Evolutionary conservation across 805 yeast species (phyloP), one percentile per base, ranked within the genome.

Genomic region (Wickerhamiella domercqiae): DNA sequence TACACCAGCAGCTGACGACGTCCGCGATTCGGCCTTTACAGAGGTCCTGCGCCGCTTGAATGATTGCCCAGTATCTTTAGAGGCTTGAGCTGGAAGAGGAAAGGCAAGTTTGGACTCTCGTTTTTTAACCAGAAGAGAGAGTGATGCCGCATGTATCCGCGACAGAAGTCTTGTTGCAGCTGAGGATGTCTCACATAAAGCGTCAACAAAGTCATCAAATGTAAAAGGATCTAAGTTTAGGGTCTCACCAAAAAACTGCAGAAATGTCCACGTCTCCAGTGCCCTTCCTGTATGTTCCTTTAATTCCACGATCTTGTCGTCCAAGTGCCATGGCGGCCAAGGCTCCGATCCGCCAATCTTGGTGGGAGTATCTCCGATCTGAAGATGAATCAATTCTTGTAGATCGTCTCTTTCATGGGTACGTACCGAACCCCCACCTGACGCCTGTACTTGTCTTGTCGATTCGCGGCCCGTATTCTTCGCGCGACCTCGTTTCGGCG

Each of bases 171-270:
- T 28, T 3, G 39, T 15, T 4, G 35, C 21, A 7, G 31, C 36
- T 1, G 32, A 25, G 16, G 20, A n/a, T 7, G 59, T 63, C n/a
- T n/a, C n/a, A n/a, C n/a, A n/a, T 68, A 77, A 53, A 7, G 72
- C 75, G 38, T 71, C 70, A 5, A 77, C 52, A 49, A 71, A 79
- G 46, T 78, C 93, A 57, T 82, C 94, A 59, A 78, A 80, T 0
- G 87, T 75, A 48, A 80, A 75, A 0, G 78, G 68, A 48, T 77
- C 83, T n/a, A 83, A 57, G 4, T 67, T 52, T 22, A 82, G 59
- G 1, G 82, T 72, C 25, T 66, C 66, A 46, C 73, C 71, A 54
- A 75, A 82, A 36, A 79, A 66, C 52, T 80, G 80, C 21, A 81
- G 55, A 49, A 82, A 83, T 1, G 71, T 62, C 93, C 93, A 83